These are phyloP conservation scores for Fraxinus baroniana DNA, from an alignment of 305 asterid genomes.

Conservation along the genomic window DNA sequence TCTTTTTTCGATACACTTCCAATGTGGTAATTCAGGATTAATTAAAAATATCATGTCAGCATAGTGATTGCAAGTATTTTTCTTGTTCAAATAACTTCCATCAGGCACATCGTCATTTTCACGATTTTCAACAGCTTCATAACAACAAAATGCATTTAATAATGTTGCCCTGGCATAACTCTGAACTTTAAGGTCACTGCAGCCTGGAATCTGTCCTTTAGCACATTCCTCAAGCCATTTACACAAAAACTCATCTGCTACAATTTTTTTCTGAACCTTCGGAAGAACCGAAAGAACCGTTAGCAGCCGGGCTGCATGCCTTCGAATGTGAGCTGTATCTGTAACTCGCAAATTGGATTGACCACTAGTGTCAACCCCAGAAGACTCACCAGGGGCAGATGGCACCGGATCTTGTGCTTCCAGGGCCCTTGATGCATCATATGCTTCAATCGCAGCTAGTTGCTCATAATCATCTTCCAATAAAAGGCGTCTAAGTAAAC, in stretches of 20 bases:
- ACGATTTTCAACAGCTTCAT: constrained; percentile 38
- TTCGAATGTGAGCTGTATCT: constrained; percentile 85
- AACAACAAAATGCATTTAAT: constrained; percentile 66
- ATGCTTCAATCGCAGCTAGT: constrained; percentile 96
- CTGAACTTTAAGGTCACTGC: constrained; percentile 86
- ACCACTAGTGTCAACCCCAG: constrained; percentile 39
- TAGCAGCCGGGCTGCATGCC: constrained; percentile 90
- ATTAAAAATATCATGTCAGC: constrained; percentile 81
- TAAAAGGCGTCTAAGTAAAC: constrained; percentile 74
- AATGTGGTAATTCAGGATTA: constrained; percentile 82
- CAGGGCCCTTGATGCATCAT: constrained; percentile 78
- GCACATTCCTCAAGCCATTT: constrained; percentile 98
- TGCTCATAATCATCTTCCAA: constrained; percentile 95
- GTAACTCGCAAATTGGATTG: constrained; percentile 84
- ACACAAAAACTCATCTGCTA: constrained; percentile 63
- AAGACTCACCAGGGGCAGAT: constrained; percentile 52
- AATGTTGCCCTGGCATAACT: constrained; percentile 93
- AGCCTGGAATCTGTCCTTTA: constrained; percentile 68
- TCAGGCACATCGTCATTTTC: constrained; percentile 39
- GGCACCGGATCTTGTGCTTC: constrained; percentile 60
- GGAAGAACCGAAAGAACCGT: constrained; percentile 80
- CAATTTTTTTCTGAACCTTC: constrained; percentile 67
- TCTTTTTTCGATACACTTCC: constrained; percentile 65
- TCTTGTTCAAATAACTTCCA: constrained; percentile 30
- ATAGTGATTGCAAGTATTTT: constrained; percentile 50